These are phyloP conservation scores for Diaporthe eres DNA, from an alignment of 2,329 filamentous ascomycete genomes.

Conservation along the genomic window DNA sequence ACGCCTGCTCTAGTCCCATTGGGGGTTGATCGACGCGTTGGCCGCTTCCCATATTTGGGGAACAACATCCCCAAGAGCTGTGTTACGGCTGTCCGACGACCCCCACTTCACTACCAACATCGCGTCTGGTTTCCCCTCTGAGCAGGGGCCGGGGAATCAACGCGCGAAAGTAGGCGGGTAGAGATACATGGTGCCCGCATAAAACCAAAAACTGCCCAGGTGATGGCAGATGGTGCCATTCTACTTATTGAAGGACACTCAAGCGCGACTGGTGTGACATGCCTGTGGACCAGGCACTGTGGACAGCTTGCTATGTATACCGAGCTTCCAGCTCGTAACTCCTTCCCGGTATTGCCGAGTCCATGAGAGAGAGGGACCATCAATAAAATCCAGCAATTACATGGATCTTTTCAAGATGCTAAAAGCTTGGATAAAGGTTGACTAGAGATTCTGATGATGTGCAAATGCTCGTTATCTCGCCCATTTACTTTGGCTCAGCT, in stretches of 20 bases:
- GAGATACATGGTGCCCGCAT: neutral
- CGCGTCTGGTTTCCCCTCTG: neutral
- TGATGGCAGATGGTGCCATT: neutral
- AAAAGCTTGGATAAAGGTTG: too few species aligned
- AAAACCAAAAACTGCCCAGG: neutral
- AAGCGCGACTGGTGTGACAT: neutral
- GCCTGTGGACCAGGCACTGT: too few species aligned
- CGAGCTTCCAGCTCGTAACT: neutral
- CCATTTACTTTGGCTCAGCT: neutral
- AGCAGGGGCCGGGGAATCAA: neutral
- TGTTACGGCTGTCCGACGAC: too few species aligned
- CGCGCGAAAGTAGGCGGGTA: neutral
- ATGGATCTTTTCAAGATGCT: too few species aligned
- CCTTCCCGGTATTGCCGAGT: neutral
- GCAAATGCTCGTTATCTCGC: neutral
- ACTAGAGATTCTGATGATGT: neutral
- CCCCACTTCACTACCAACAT: neutral
- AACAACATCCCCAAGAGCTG: neutral
- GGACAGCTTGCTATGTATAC: too few species aligned
- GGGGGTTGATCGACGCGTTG: neutral
- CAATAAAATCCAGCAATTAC: too few species aligned
- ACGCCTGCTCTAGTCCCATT: constrained; percentile 7
- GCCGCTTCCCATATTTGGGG: neutral
- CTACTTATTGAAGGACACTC: too few species aligned
- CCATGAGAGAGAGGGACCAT: too few species aligned